Percentiles rank a stretch among this genome's conserved stretches.
Evolutionary conservation across 768 basidiomycete genomes (phyloP).

Genomic region (Suillus americanus): DNA sequence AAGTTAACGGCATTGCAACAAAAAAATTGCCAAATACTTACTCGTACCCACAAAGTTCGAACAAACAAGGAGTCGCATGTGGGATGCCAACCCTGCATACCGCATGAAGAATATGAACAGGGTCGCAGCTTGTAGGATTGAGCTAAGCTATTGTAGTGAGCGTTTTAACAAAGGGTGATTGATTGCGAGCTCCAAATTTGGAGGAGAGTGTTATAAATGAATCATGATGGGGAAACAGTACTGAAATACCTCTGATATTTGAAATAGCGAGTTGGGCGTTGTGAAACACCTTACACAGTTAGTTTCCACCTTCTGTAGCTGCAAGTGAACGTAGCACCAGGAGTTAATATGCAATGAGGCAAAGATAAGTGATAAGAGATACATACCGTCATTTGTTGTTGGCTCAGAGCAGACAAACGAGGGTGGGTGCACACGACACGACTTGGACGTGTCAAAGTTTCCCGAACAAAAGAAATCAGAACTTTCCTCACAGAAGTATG

Average conservation of each 20-base stretch:
- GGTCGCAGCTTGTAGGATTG: background rate
- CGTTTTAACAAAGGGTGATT: background rate
- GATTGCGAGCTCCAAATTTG: background rate
- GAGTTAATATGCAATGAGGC: background rate
- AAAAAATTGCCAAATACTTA: background rate
- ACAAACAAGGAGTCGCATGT: background rate
- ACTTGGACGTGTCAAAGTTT: background rate
- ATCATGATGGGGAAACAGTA: background rate
- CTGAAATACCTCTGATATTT: background rate
- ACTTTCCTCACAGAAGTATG: background rate
- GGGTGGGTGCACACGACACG: too few species aligned
- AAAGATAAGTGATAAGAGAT: slow-evolving; percentile 2
- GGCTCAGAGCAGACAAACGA: too few species aligned
- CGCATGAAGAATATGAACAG: background rate
- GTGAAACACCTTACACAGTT: background rate
- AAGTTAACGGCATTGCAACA: background rate
- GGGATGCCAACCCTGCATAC: background rate
- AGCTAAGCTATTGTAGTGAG: background rate
- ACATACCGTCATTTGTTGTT: too few species aligned
- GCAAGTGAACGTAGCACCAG: background rate
- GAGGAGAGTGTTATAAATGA: background rate
- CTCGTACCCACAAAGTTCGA: background rate
- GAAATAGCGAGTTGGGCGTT: background rate
- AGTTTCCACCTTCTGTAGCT: background rate
- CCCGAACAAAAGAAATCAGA: background rate